Conservation (phyloP, 2,329 filamentous ascomycete species). For the Teratosphaeriaceae sp. region DNA sequence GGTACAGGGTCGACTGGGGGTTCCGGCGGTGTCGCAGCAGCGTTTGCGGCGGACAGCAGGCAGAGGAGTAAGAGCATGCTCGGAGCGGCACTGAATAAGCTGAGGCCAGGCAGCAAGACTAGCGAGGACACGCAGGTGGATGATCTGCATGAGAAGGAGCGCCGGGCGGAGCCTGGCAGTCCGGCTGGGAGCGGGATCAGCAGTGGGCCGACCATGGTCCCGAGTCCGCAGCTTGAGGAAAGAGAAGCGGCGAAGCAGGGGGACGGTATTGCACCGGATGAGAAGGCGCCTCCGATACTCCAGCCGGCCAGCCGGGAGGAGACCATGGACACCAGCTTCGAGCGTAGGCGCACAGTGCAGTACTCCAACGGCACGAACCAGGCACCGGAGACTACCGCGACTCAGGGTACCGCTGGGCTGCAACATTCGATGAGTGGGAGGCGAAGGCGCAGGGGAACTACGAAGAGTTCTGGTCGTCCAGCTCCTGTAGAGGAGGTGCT, state of each 20-base stretch:
- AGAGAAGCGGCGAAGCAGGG: constrained; percentile 17
- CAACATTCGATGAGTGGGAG: constrained; percentile 39
- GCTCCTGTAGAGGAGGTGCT: constrained; percentile 67
- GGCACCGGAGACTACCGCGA: constrained; percentile 25
- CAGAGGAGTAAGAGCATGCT: constrained; percentile 19
- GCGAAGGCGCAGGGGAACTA: constrained; percentile 62
- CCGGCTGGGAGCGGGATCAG: constrained; percentile 15
- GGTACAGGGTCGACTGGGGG: constrained; percentile 28
- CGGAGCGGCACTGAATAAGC: constrained; percentile 26
- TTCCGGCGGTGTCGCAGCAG: constrained; percentile 10
- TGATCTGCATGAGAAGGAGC: constrained; percentile 21
- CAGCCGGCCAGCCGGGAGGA: constrained; percentile 13
- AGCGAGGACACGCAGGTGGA: constrained; percentile 13
- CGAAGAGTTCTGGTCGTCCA: constrained; percentile 59
- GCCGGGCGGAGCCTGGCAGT: constrained; percentile 16
- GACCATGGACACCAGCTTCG: constrained; percentile 22
- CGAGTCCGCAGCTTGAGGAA: constrained; percentile 24
- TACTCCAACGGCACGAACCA: constrained; percentile 20
- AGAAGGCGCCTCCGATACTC: constrained; percentile 20
- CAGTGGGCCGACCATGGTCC: constrained; percentile 24
- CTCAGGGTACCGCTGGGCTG: constrained; percentile 14
- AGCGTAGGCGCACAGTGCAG: constrained; percentile 27
- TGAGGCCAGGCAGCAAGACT: constrained; percentile 26
- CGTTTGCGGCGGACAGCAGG: neutral
- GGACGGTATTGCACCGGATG: constrained; percentile 16